These are phyloP conservation scores for Quercus gilva DNA, from an alignment of 306 rosid genomes.

Conservation along the genomic window DNA sequence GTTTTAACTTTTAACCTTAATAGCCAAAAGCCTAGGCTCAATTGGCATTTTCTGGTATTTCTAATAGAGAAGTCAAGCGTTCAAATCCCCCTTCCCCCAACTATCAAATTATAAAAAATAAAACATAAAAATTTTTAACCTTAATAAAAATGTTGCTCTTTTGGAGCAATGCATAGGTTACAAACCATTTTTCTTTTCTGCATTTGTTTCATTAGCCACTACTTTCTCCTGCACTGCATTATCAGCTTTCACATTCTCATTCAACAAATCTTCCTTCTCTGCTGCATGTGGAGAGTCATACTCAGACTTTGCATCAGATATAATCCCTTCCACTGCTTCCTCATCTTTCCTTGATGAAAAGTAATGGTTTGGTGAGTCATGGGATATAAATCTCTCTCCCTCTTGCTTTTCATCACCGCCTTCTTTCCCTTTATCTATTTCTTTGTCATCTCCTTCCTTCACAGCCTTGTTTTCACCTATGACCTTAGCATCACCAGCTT, in stretches of 20 bases:
- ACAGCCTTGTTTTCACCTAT: slow-evolving; percentile 1
- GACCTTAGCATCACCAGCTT: slow-evolving; percentile 14
- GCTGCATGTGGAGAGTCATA: slow-evolving; percentile 31
- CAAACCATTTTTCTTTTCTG: slow-evolving; percentile 30
- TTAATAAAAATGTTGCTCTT: no score
- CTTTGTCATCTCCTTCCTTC: slow-evolving; percentile 1
- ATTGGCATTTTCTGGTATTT: no score
- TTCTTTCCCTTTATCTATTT: slow-evolving; percentile 1
- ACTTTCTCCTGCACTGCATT: neutral
- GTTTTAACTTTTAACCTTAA: no score
- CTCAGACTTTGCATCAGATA: slow-evolving; percentile 26
- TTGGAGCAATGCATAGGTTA: neutral
- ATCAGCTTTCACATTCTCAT: neutral
- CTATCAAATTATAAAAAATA: no score
- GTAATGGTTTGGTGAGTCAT: slow-evolving; percentile 25
- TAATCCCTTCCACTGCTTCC: slow-evolving; percentile 27
- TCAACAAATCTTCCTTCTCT: slow-evolving; percentile 14
- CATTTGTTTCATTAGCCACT: neutral
- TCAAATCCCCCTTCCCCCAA: rapidly evolving
- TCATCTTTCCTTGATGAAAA: slow-evolving; percentile 30
- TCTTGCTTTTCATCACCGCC: slow-evolving; percentile 7
- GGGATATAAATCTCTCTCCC: slow-evolving; percentile 14
- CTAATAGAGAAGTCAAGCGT: no score
- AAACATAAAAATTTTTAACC: no score
- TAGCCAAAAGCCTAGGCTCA: no score